Evolutionary conservation across 345 rosid species (phyloP), one percentile per base, ranked within the genome.

Genomic region (Camelina laxa): DNA sequence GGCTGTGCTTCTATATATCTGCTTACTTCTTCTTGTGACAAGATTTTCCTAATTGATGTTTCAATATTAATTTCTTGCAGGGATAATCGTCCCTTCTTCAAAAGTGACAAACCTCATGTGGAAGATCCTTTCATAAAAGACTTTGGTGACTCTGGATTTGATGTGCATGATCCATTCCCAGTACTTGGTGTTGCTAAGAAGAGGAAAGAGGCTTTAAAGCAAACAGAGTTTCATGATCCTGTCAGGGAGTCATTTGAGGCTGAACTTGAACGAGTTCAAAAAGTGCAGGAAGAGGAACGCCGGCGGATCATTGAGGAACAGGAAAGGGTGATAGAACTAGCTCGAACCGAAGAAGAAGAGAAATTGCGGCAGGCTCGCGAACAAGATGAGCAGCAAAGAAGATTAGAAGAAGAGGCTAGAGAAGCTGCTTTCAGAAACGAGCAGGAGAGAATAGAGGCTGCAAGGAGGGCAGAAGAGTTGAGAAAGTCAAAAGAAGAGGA

Each of bases 241-340:
- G 91, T 86, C 15, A 84, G 98, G 70, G 99, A 92, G 62, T 92
- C 98, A 60, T 96, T 96, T 81, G 99, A 96, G 85, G 99, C 98
- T 78, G 99, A 96, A 80, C 97, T 96, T 66, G 91, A 96, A 84
- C 88, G 93, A 76, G 97, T 96, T 70, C 98, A 96, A 80, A 96
- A 88, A 82, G 79, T 92, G 89, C 98, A 96, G 79, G 99, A 96
- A 80, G 90, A 85, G 78, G 98, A 91, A 80, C 82, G 96, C 24
- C 87, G 83, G 74, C 86, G 85, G 45, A 75, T 88, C 67, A 66
- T 89, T 6, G 90, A 90, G 79, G 96, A 96, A 77, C 94, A 92
- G 70, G 98, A 91, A 75, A 91, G 87, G 84, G 89, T 90, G 55
- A 60, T 89, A 70, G 96, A 96, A 74, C 82, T 87, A 51, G 92